A percentile compares a stretch with the other conserved stretches of the same genome.
Conservation (phyloP, 2,329 filamentous ascomycete species). For the Colletotrichum spinosum region DNA sequence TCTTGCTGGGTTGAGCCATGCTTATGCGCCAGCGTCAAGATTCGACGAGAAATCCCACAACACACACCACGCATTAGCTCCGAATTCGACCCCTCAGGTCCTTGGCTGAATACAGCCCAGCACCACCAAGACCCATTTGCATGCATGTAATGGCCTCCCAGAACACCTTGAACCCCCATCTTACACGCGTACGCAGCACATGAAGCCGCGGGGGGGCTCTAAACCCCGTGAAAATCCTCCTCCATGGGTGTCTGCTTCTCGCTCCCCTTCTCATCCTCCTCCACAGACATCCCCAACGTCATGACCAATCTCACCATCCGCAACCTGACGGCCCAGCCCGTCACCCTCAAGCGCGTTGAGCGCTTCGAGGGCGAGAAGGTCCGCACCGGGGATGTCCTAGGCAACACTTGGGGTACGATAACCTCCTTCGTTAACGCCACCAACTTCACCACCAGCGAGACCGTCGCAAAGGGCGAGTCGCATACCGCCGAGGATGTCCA, state of each 20-base stretch:
- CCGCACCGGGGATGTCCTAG: constrained; percentile 56
- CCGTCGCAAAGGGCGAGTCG: constrained; percentile 64
- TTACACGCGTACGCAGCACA: constrained; percentile 23
- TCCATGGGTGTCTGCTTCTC: constrained; percentile 31
- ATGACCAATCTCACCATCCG: constrained; percentile 77
- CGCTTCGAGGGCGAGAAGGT: constrained; percentile 70
- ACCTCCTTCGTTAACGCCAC: constrained; percentile 58
- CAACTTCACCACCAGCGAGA: constrained; percentile 45
- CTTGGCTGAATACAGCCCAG: constrained; percentile 22
- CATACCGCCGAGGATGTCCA: constrained; percentile 72
- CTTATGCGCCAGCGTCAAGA: constrained; percentile 30
- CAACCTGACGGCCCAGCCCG: constrained; percentile 80
- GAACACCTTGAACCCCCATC: constrained; percentile 25
- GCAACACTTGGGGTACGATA: constrained; percentile 58
- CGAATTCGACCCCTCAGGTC: constrained; percentile 11
- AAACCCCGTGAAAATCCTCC: constrained; percentile 34
- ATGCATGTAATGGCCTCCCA: constrained; percentile 33
- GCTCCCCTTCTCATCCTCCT: constrained; percentile 29
- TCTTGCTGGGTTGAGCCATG: constrained; percentile 24
- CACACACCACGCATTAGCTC: constrained; percentile 5
- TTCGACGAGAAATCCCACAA: constrained; percentile 16
- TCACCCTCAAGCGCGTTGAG: constrained; percentile 80
- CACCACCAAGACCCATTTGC: constrained; percentile 29
- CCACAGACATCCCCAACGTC: constrained; percentile 33
- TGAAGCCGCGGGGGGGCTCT: constrained; percentile 26